phyloP scores from a whole-genome alignment of 805 yeast genomes.

The Lipomyces sp. region DNA sequence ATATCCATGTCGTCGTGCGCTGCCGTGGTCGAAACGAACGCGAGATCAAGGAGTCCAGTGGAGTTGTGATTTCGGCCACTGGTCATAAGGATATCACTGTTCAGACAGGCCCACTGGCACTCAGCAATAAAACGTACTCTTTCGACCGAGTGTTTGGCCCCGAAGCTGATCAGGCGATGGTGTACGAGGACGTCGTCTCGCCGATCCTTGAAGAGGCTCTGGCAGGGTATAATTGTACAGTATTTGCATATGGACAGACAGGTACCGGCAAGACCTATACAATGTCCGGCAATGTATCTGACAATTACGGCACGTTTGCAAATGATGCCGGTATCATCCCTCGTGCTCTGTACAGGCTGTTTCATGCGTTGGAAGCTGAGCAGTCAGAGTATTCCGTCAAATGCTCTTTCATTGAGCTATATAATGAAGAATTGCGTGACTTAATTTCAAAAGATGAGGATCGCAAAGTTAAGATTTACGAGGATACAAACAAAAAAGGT shows the following conservation, averaged over 20 bases:
- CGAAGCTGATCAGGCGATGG: constrained; percentile 68
- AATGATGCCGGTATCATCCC: constrained; percentile 70
- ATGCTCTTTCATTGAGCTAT: constrained; percentile 81
- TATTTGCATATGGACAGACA: constrained; percentile 79
- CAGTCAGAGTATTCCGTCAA: constrained; percentile 67
- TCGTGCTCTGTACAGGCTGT: constrained; percentile 60
- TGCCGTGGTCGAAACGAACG: constrained; percentile 65
- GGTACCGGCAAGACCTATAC: constrained; percentile 72
- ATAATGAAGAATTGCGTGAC: constrained; percentile 84
- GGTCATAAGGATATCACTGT: constrained; percentile 57
- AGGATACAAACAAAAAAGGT: constrained; percentile 52
- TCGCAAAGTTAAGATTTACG: constrained; percentile 62
- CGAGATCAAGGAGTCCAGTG: constrained; percentile 61
- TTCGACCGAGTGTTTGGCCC: constrained; percentile 87
- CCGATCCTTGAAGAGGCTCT: constrained; percentile 70
- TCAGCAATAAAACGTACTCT: constrained; percentile 58
- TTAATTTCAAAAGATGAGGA: constrained; percentile 54
- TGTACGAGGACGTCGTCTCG: constrained; percentile 70
- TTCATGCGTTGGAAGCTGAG: constrained; percentile 51
- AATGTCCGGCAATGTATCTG: constrained; percentile 43
- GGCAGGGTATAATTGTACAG: constrained; percentile 76
- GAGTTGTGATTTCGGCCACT: constrained; percentile 62
- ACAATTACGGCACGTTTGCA: constrained; percentile 35
- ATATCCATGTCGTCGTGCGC: constrained; percentile 66
- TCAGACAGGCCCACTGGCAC: constrained; percentile 49